phyloP scores from a whole-genome alignment of 768 basidiomycete genomes.

The Ramaria sp. region DNA sequence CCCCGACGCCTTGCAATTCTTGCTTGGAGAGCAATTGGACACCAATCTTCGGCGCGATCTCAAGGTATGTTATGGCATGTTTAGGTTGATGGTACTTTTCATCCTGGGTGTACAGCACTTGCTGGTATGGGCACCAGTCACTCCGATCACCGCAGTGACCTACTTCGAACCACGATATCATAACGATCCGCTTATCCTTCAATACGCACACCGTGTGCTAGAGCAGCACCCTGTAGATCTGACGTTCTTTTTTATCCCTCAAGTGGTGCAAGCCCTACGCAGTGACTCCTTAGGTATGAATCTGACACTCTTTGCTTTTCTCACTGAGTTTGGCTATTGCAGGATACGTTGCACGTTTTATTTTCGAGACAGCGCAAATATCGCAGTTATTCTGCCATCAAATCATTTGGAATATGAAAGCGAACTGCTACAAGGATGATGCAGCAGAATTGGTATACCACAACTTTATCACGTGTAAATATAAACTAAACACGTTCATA shows the following conservation, averaged over 20 bases:
- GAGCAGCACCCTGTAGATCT: constrained; percentile 91
- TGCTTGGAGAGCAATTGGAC: constrained; percentile 68
- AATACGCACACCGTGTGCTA: constrained; percentile 93
- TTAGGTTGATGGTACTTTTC: neutral
- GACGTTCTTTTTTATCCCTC: constrained; percentile 98
- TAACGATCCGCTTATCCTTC: constrained; percentile 76
- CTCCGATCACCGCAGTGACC: constrained; percentile 70
- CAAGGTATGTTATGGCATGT: constrained; percentile 39
- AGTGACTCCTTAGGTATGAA: constrained; percentile 73
- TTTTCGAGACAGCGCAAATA: constrained; percentile 94
- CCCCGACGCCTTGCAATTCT: constrained; percentile 71
- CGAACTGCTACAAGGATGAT: constrained; percentile 93
- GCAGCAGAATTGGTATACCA: constrained; percentile 63
- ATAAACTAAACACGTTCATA: neutral
- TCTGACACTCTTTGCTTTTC: neutral
- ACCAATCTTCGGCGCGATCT: constrained; percentile 50
- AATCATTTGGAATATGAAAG: constrained; percentile 99
- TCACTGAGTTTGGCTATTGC: neutral
- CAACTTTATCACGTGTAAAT: neutral
- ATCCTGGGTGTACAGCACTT: constrained; percentile 49
- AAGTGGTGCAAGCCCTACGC: constrained; percentile 93
- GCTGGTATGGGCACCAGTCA: constrained; percentile 79
- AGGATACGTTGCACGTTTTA: constrained; percentile 94
- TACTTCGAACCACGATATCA: constrained; percentile 81
- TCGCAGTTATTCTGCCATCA: constrained; percentile 98